Base-by-base conservation (phyloP, 192 early-diverging fungal genomes). In the Coemansia sp. region DNA sequence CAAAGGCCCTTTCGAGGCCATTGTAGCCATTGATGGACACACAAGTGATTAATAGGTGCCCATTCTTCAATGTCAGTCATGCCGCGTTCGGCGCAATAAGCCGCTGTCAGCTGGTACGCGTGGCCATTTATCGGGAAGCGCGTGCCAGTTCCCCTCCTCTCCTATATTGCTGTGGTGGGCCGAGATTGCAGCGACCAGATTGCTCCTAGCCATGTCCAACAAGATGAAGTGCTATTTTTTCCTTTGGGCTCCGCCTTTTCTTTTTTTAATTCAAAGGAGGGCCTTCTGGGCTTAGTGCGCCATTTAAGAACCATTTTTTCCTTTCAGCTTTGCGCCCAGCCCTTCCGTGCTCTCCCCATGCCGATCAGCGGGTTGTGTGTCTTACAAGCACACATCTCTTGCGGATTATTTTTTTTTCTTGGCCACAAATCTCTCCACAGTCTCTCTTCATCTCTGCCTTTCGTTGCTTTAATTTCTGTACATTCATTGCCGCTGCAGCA, bases 331-430 rank as follows among this genome's bases (percentile, higher is more conserved):
- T 23, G 12, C n/a, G 47, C 21, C 48, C 20, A 50, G 48, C 48
- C 48, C 26, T 26, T 50, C 43, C 9, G 18, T 45, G 18, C n/a
- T 14, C 42, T 18, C 16, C n/a, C 48, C 48, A 50, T 50, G 48
- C 48, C 48, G 48, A 50, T 50, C 48, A 50, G 48, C 48, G 48
- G 48, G 48, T 50, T 50, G 48, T 21, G 26, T 50, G 48, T 50
- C 48, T 50, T 50, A 50, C 8, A 50, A 21, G 25, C 45, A 47
- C 45, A 31, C 31, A 31, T 31, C 31, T 31, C 31, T 31, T 31
- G 31, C 31, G 31, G 31, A 31, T 31, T 31, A 47, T 50, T 21
- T 13, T 50, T 26, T 23, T 11, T n/a, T 45, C 9, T 20, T 47
- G 48, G 11, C 11, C 45, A 47, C n/a, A 47, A 47, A 25, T 1